phyloP scores from a whole-genome alignment of 108 stramenopile species.

The Nitzschia putrida region DNA sequence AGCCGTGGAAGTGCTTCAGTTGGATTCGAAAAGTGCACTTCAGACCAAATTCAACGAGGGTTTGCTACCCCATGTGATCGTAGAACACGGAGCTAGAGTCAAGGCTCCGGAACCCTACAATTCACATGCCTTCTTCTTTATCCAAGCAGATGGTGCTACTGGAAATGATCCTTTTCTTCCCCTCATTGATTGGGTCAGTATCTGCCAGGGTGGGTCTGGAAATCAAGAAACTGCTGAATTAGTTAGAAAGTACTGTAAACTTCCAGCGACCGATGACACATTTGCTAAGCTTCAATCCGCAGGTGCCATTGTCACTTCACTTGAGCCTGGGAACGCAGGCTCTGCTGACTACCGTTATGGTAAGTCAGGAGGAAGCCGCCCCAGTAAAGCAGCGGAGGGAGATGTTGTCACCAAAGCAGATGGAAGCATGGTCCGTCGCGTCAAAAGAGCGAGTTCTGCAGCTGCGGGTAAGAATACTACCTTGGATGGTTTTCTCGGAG shows the following conservation, averaged over 20 bases:
- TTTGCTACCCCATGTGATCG: slow-evolving; percentile 29
- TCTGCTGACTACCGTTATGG: slow-evolving; percentile 27
- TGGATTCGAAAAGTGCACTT: slow-evolving; percentile 24
- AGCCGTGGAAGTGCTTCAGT: slow-evolving; percentile 29
- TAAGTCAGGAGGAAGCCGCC: slow-evolving; percentile 5
- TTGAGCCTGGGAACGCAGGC: slow-evolving; percentile 14
- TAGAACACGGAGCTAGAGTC: slow-evolving; percentile 31
- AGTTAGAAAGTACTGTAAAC: slow-evolving; percentile 15
- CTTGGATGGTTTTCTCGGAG: slow-evolving; percentile 27
- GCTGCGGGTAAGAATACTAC: slow-evolving; percentile 1
- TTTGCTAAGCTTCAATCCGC: slow-evolving; percentile 6
- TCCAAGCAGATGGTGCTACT: slow-evolving; percentile 18
- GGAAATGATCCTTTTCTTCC: slow-evolving; percentile 2
- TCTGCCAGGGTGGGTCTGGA: slow-evolving; percentile 17
- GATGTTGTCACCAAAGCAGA: slow-evolving; percentile 51
- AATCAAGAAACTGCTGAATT: slow-evolving; percentile 13
- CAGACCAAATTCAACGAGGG: slow-evolving; percentile 26
- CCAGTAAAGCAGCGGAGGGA: slow-evolving; percentile 19
- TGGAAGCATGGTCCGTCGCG: slow-evolving; percentile 50
- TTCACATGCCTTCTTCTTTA: slow-evolving; percentile 27
- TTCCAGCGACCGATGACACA: slow-evolving; percentile 16
- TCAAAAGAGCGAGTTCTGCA: slow-evolving; percentile 25
- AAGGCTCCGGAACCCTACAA: slow-evolving; percentile 28
- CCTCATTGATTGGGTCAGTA: slow-evolving; percentile 23
- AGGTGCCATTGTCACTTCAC: slow-evolving; percentile 18